Evolutionary conservation across 179 eudicot genomes (phyloP).

Genomic region (Drosera spatulata): DNA sequence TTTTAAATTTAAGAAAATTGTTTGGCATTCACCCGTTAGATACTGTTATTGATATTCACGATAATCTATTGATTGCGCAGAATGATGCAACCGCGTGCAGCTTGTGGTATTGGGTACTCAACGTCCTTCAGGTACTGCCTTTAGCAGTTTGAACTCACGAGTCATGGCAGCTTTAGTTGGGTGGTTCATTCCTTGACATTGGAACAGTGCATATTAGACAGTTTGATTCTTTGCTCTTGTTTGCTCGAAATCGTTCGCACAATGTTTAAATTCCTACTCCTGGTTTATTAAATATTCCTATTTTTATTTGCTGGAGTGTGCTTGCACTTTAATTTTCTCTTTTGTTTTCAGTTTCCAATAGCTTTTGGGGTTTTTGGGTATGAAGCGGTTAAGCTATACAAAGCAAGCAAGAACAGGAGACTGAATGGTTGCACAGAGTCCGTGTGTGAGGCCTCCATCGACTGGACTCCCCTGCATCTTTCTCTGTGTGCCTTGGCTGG

Average conservation of each 20-base stretch:
- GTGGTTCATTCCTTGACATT: no score
- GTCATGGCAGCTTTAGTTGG: no score
- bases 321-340: not conserved
- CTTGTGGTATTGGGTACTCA: conserved; percentile 68
- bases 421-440: conserved; percentile 50
- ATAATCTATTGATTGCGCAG: conserved; percentile 28
- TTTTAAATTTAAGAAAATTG: no score
- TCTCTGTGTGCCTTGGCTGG: conserved; percentile 82
- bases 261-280: not conserved
- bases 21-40: not conserved
- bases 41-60: not conserved
- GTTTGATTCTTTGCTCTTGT: no score
- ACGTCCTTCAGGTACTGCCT: conserved; percentile 71
- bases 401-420: conserved; percentile 62
- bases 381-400: conserved; percentile 58
- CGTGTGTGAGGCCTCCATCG: conserved; percentile 75
- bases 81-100: conserved; percentile 50
- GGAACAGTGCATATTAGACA: no score
- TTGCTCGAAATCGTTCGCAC: no score
- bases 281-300: not conserved
- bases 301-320: not conserved
- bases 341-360: conserved; percentile 48
- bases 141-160: not conserved
- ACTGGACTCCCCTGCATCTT: conserved; percentile 61
- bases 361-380: conserved; percentile 59